phyloP scores from a whole-genome alignment of 1,284 basidiomycete genomes.

The Trametes hirsuta region DNA sequence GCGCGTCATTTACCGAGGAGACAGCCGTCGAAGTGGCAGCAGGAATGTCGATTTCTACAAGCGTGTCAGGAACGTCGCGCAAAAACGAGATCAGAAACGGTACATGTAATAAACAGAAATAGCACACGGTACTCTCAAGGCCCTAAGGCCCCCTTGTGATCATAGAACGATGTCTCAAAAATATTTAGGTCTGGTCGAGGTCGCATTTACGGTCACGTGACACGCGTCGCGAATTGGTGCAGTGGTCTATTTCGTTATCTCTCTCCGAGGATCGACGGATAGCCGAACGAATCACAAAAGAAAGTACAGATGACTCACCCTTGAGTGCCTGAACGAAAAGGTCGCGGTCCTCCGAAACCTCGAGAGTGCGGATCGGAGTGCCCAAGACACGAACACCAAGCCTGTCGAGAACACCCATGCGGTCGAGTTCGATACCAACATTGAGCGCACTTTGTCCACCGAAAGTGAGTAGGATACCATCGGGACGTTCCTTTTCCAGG shows the following conservation, averaged over 20 bases:
- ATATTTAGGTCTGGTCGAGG: background rate
- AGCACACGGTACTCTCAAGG: background rate
- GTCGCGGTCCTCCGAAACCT: conserved; percentile 97
- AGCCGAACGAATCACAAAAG: background rate
- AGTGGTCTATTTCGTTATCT: too few relatives aligned
- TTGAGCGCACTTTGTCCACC: conserved; percentile 98
- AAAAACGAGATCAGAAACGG: background rate
- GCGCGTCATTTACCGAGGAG: conserved; percentile 91
- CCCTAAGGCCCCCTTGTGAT: too few relatives aligned
- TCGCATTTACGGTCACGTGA: conserved; percentile 4
- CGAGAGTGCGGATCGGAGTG: conserved; percentile 92
- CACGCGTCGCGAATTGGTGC: background rate
- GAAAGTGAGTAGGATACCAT: conserved; percentile 97
- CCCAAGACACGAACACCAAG: conserved; percentile 95
- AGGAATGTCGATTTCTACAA: conserved; percentile 93
- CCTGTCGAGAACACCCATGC: conserved; percentile 96
- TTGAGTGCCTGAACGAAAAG: conserved; percentile 97
- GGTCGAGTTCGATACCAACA: conserved; percentile 96
- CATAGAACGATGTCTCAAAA: too few relatives aligned
- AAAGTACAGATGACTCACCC: conserved; percentile 50
- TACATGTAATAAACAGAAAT: background rate
- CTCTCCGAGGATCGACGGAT: background rate
- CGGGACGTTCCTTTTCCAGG: conserved; percentile 96
- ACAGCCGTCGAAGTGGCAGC: conserved; percentile 97
- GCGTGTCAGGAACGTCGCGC: background rate